Base-by-base conservation (phyloP, 179 eudicot genomes). In the Silene coronaria region DNA sequence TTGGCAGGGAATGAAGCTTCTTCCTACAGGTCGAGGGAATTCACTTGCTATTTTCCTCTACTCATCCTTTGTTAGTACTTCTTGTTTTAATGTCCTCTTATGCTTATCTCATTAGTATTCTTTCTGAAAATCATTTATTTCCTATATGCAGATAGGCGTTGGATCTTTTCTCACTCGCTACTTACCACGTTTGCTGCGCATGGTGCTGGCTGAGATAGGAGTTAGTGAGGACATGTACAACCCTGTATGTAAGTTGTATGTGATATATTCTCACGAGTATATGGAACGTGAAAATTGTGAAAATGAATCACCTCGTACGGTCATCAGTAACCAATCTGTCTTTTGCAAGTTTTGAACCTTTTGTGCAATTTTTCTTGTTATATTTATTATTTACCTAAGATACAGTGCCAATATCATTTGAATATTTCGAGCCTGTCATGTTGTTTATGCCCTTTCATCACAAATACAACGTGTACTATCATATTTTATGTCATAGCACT, bases 1-100 rank as follows among this genome's bases (percentile, higher is more conserved):
- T 72, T 82, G 75, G 65, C 95, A 96, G 99, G 99, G 99, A 69
- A 96, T 96, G 99, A 96, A 88, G 87, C 90, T 96, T 76, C 96
- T 96, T 73, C 99, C 99, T 76, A 96, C 97, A 58, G 98, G 99
- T 74, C 89, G 90, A 67, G 88, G 86, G 77, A 88, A 71, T 74
- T 89, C 98, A 28, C 80, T 96, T 68, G 97, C 87, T 46, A 80
- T 93, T 42, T 71, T 91, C 77, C 5, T 89, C 55, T 96, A 91
- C 87, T 87, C 97, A 59, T 90, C 88, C 67, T 58, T 84, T 74
- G 98, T 96, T 76, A 76, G 98, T 84, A 80, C 61, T 69, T 78
- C 70, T 80, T 76, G 9, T 73, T 76, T 79, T 34, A 34, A 36
- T 77, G 66, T 17, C 70, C 55, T 21, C n/a, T 27, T 74, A 34